These are phyloP conservation scores for Paradendryphiella salina DNA, from an alignment of 2,329 filamentous ascomycete species.

Conservation along the genomic window DNA sequence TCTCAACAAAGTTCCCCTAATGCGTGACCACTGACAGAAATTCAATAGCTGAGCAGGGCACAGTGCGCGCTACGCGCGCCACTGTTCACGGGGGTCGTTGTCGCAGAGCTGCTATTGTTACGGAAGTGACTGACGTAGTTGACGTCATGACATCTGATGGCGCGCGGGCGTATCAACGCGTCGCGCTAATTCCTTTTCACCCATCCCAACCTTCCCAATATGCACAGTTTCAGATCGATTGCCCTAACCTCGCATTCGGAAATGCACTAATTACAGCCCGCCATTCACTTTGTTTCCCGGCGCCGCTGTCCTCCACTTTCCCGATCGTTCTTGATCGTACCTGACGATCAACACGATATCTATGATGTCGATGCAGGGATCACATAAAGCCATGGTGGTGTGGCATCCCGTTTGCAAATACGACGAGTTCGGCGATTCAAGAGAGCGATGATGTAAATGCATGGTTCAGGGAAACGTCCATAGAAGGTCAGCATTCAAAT, in stretches of 20 bases:
- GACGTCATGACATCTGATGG: constrained; percentile 11
- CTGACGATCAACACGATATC: constrained; percentile 15
- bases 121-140: not conserved
- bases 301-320: not conserved
- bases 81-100: not conserved
- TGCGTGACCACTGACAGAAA: not conserved
- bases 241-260: not conserved
- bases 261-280: not conserved
- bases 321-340: constrained; percentile 19
- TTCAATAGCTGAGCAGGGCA: not conserved
- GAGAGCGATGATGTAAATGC: constrained; percentile 8
- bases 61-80: not conserved
- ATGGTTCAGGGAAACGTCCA: not conserved
- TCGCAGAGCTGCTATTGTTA: not conserved
- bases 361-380: constrained; percentile 18
- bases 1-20: not conserved
- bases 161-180: not conserved
- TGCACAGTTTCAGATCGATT: constrained; percentile 7
- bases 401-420: constrained; percentile 6
- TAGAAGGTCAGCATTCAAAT: not conserved
- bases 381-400: constrained; percentile 7
- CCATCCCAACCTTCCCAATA: constrained; percentile 3
- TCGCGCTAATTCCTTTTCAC: constrained; percentile 4
- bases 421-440: constrained; percentile 2
- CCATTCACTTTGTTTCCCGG: not conserved